phyloP scores from a whole-genome alignment of 1,284 basidiomycete species.

The Porodaedalea pini region DNA sequence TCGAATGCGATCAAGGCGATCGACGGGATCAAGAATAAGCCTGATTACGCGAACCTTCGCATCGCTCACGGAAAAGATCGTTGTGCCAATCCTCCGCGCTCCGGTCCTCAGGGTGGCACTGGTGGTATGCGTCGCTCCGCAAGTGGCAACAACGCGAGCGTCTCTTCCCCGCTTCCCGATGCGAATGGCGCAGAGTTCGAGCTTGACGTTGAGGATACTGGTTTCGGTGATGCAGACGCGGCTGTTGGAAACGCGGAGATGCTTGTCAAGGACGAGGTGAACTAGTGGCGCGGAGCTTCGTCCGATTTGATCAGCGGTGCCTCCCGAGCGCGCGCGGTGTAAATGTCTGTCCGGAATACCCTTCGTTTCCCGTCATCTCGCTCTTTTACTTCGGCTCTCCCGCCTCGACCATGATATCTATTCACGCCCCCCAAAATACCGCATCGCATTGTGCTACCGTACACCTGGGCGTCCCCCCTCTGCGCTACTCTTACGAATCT shows the following conservation, averaged over 20 bases:
- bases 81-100: constrained; percentile 86
- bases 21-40: constrained; percentile 83
- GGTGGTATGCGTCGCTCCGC: constrained; percentile 39
- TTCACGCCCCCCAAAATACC: neutral
- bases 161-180: constrained; percentile 27
- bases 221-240: constrained; percentile 28
- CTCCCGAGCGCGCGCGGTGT: neutral
- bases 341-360: constrained; percentile 34
- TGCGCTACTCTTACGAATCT: constrained; percentile 14
- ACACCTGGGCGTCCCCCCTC: neutral
- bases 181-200: constrained; percentile 28
- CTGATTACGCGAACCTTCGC: constrained; percentile 78
- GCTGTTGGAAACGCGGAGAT: constrained; percentile 23
- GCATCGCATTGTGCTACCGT: neutral
- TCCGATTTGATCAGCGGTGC: neutral
- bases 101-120: constrained; percentile 67
- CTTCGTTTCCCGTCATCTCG: too few relatives aligned
- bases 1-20: constrained; percentile 95
- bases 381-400: constrained; percentile 9
- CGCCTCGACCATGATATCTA: neutral
- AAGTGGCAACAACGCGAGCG: constrained; percentile 34
- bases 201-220: constrained; percentile 25
- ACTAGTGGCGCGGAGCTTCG: constrained; percentile 7
- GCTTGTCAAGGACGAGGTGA: constrained; percentile 26
- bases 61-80: constrained; percentile 94